Evolutionary conservation across 169 alveolate species (phyloP), one percentile per base, ranked within the genome.

Genomic region (Cyclospora cayetanensis): DNA sequence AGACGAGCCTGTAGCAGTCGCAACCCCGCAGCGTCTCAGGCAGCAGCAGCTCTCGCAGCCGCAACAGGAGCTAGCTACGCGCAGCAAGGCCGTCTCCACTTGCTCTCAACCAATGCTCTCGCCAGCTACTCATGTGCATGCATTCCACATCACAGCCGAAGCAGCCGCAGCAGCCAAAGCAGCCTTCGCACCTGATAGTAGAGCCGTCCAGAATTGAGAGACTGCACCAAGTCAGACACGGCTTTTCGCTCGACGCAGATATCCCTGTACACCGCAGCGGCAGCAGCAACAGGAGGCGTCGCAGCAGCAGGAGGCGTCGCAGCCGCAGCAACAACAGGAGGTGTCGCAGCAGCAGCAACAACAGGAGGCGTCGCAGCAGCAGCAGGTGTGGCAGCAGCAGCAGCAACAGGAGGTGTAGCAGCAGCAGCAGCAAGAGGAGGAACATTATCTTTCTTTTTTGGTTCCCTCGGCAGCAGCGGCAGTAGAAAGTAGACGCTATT

Each of bases 191-290:
- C 90, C 90, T 83, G 90, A 34, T 83, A 65, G 31, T 60, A 93
- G 35, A 93, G 66, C 35, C 95, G 91, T 29, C 95, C 94, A 63
- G 90, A 84, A 34, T 25, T 66, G 11, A 93, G 87, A 9, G 95
- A 93, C 46, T 39, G 65, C 25, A 50, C 29, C 76, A 93, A 72
- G 60, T 93, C 95, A 4, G 46, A 74, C 4, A 93, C 37, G 25
- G 95, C 90, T 88, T 93, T 93, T 50, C 95, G 60, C 74, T 93
- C 95, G 20, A 93, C 90, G 76, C 95, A 83, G 31, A 83, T 83
- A 11, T 83, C 80, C 46, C 90, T 83, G 90, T 2, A 83, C 63
- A 1, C 37, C 27, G 31, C 70, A 55, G 29, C 15, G n/a, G 34
- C 15, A 55, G 70, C 15, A 55, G 29, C 70, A 55, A 29, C 70